Conservation (phyloP, 2,329 filamentous ascomycete genomes). For the Metarhizium anisopliae region DNA sequence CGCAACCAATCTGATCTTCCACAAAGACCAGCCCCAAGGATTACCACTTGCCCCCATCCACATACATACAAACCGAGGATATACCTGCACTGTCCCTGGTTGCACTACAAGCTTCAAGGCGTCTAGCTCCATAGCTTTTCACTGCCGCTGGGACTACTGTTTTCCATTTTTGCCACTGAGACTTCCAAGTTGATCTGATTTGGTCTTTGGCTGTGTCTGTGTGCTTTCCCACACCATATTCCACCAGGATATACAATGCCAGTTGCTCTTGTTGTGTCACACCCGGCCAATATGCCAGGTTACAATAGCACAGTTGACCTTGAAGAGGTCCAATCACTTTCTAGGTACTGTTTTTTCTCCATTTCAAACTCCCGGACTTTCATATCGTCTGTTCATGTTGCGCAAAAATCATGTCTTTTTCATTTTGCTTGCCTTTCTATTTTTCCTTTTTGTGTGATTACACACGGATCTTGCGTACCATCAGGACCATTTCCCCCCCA, state of each 20-base stretch:
- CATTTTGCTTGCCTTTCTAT: conserved; percentile 19
- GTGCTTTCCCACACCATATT: conserved; percentile 4
- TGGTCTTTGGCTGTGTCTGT: conserved; percentile 3
- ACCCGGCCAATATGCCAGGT: conserved; percentile 42
- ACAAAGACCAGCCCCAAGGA: conserved; percentile 10
- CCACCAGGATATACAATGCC: conserved; percentile 29
- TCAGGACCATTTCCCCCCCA: neutral
- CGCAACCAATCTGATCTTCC: conserved; percentile 11
- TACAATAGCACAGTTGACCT: conserved; percentile 44
- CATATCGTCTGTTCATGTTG: conserved; percentile 17
- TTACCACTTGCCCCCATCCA: neutral
- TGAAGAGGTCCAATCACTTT: conserved; percentile 50
- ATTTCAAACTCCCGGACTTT: conserved; percentile 32
- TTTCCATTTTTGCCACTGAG: neutral
- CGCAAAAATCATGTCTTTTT: conserved; percentile 9
- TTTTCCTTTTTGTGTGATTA: neutral
- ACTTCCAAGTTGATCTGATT: conserved; percentile 4
- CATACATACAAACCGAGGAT: conserved; percentile 14
- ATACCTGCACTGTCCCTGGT: conserved; percentile 16
- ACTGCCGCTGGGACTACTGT: conserved; percentile 12
- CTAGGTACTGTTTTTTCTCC: conserved; percentile 52
- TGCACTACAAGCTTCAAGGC: conserved; percentile 11
- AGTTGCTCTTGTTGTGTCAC: conserved; percentile 37
- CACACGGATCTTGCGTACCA: neutral
- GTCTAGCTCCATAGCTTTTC: conserved; percentile 2